Base-by-base conservation (phyloP, 2,329 filamentous ascomycete species). In the Zalaria obscura region DNA sequence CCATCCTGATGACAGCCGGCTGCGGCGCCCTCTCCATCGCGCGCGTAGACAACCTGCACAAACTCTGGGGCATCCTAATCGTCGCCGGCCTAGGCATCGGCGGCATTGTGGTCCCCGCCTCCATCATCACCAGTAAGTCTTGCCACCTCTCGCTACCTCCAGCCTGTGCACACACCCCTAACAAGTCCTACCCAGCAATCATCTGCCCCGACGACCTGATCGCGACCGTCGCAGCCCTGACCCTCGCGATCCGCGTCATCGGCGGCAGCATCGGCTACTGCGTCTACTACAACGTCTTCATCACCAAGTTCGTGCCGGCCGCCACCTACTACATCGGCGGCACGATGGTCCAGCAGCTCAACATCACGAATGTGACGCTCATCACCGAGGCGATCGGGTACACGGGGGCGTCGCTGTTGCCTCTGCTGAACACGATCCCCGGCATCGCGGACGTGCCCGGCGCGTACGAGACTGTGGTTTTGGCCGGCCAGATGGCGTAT, bases 121-220 rank as follows among this genome's bases (percentile, higher is more conserved):
- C 74, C 1, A 78, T 82, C 48, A 78, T 83, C 43, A 75, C 43
- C 4, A 53, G 48, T 49, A 27, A 47, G 50, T 3, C n/a, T 38
- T 18, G 6, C n/a, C n/a, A n/a, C n/a, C n/a, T n/a, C n/a, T n/a
- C n/a, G 3, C 4, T 9, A 7, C 25, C 7, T 45, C 5, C n/a
- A 9, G 3, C 27, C 25, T 27, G 11, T 18, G 35, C 26, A 40
- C 9, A 25, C 7, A 32, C 29, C 29, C n/a, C n/a, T 32, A 32
- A 9, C 9, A 33, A 3, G 25, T 5, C 11, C 18, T 18, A 18
- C 18, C 18, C 75, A 5, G 78, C 76, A 6, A 81, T 83, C 50
- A 76, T 82, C 48, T 81, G 76, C 46, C 78, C 79, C 0, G 75
- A 79, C 52, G 78, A 83, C 41, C 66, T 83, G 4, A 83, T 84